Evolutionary conservation across 441 rosid species (phyloP), one percentile per base, ranked within the genome.

Genomic region (Flueggea neowawraea): DNA sequence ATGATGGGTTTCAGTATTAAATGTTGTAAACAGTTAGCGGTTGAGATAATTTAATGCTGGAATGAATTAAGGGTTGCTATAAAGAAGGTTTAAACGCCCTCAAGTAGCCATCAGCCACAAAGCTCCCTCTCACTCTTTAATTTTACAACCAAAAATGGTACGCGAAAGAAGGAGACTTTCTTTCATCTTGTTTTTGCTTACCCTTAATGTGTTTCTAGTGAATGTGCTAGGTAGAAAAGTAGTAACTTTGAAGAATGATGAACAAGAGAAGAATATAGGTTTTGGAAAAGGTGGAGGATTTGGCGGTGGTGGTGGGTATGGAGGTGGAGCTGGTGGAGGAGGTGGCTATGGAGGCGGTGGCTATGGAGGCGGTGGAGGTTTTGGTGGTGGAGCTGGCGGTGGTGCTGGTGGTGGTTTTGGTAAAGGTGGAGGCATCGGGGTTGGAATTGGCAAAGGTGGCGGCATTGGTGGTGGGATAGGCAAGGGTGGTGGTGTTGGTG

Each of bases 211-310:
- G 60, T 60, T 89, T 16, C 75, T 64, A 4, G 81, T 53, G 57
- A 78, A 74, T 55, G 91, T 80, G 47, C 31, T 60, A 57, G 87
- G 83, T 6, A 82, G 76, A 65, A 60, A 83, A 61, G 70, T 58
- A 39, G 80, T 32, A 52, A 65, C 61, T 22, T 58, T 45, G 4
- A 68, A 39, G 8, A 51, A 67, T 16, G 65, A 72, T 28, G 80
- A 76, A 12, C 80, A 82, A 63, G 70, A 78, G 65, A 67, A 52
- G 54, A 70, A 72, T 14, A 10, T 69, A 8, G 71, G 77, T n/a
- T 8, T n/a, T 11, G 54, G 54, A 57, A 68, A 51, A 86, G 85
- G 85, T 0, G 86, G 80, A 0, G 81, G 75, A 0, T 0, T 49
- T 6, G 83, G 80, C 0, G 36, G 41, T 0, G 73, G 76, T 0